Evolutionary conservation across 768 basidiomycete genomes (phyloP).

Genomic region (Macrolepiota albuminosa): DNA sequence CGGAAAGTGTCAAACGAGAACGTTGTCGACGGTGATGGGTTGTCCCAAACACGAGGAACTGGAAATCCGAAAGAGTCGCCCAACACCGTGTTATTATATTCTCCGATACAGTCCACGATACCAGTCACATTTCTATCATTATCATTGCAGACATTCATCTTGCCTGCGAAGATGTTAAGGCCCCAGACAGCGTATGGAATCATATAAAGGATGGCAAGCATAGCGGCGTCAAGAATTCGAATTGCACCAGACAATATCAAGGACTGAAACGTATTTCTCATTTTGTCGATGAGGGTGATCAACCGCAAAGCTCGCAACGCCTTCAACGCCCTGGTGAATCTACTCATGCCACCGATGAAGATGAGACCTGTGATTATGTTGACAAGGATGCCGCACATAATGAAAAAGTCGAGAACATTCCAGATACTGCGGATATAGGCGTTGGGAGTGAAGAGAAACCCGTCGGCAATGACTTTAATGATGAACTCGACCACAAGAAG

Average conservation of each 20-base stretch:
- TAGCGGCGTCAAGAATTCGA: constrained; percentile 84
- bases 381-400: constrained; percentile 72
- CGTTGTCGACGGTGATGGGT: constrained; percentile 74
- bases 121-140: constrained; percentile 56
- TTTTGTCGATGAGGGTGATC: constrained; percentile 83
- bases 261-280: constrained; percentile 83
- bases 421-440: constrained; percentile 89
- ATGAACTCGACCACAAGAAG: constrained; percentile 75
- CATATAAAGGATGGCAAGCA: constrained; percentile 88
- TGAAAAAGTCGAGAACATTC: constrained; percentile 87
- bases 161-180: constrained; percentile 84
- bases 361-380: constrained; percentile 70
- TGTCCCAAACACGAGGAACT: constrained; percentile 85
- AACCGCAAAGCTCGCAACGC: constrained; percentile 84
- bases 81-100: constrained; percentile 63
- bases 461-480: constrained; percentile 91
- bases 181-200: constrained; percentile 94
- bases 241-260: constrained; percentile 82
- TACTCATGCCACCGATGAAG: constrained; percentile 73
- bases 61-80: constrained; percentile 62
- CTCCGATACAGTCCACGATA: constrained; percentile 63
- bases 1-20: constrained; percentile 91
- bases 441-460: constrained; percentile 86
- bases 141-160: constrained; percentile 86
- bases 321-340: constrained; percentile 82